phyloP scores from a whole-genome alignment of 768 basidiomycete species.

The Rhizopogon vinicolor region DNA sequence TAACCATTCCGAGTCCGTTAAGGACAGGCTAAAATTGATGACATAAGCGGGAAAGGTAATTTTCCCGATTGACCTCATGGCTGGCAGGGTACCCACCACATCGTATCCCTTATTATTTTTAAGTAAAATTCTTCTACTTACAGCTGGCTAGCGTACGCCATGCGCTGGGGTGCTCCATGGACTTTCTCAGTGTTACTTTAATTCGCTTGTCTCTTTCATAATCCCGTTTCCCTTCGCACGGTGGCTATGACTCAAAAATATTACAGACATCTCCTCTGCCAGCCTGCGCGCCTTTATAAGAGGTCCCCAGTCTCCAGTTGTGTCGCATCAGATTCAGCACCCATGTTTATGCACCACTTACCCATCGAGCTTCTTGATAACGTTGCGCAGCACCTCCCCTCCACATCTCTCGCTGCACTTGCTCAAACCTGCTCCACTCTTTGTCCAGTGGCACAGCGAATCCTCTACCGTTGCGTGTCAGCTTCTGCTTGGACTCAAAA shows the following conservation, averaged over 20 bases:
- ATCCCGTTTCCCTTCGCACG: conserved; percentile 22
- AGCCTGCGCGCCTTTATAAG: conserved; percentile 8
- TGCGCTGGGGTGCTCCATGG: conserved; percentile 8
- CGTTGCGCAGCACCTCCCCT: conserved; percentile 36
- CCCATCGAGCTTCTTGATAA: conserved; percentile 62
- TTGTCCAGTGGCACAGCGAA: conserved; percentile 48
- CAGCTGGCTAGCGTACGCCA: conserved; percentile 1
- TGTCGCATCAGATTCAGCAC: conserved; percentile 1
- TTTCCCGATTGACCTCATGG: neutral
- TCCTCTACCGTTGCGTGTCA: conserved; percentile 58
- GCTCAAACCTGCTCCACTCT: conserved; percentile 39
- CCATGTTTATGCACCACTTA: conserved; percentile 44
- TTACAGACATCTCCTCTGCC: neutral
- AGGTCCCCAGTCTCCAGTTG: conserved; percentile 1
- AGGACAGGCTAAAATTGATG: neutral
- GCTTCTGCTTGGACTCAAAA: conserved; percentile 41
- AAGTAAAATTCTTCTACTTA: conserved; percentile 11
- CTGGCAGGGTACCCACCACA: conserved; percentile 3
- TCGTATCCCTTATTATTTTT: conserved; percentile 7
- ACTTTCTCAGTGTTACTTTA: conserved; percentile 9
- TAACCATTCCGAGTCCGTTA: no score
- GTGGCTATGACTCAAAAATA: conserved; percentile 33
- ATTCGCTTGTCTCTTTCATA: conserved; percentile 8
- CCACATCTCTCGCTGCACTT: conserved; percentile 40
- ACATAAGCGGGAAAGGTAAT: conserved; percentile 8